Evolutionary conservation across 2,329 filamentous ascomycete genomes (phyloP).

Genomic region (Cladophialophora psammophila): DNA sequence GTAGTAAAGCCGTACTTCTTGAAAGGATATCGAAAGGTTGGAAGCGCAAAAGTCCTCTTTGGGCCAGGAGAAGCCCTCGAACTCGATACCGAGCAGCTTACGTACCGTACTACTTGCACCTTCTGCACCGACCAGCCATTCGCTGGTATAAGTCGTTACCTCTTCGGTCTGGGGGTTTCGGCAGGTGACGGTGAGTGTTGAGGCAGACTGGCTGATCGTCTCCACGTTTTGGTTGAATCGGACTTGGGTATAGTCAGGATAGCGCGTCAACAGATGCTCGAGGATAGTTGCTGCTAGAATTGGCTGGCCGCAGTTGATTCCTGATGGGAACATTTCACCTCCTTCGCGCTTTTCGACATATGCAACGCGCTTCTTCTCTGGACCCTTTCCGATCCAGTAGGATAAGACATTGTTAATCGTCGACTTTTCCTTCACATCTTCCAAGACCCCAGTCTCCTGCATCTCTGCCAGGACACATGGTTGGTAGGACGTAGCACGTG

Average conservation of each 20-base stretch:
- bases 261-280: conserved; percentile 27
- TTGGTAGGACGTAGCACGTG: conserved; percentile 34
- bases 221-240: conserved; percentile 32
- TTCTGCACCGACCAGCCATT: conserved; percentile 32
- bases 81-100: conserved; percentile 26
- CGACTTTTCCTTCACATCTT: conserved; percentile 32
- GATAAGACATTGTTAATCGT: conserved; percentile 32
- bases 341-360: conserved; percentile 44
- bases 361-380: conserved; percentile 31
- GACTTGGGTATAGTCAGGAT: conserved; percentile 26
- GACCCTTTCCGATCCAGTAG: conserved; percentile 33
- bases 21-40: conserved; percentile 32
- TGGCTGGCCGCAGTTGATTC: conserved; percentile 39
- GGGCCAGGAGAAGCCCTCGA: conserved; percentile 35
- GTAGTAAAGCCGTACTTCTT: conserved; percentile 31
- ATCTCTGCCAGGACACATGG: conserved; percentile 33
- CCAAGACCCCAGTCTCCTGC: conserved; percentile 30
- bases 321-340: conserved; percentile 55
- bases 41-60: conserved; percentile 33
- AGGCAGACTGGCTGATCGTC: conserved; percentile 20
- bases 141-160: conserved; percentile 26
- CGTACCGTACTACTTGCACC: conserved; percentile 30
- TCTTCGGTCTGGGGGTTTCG: conserved; percentile 23
- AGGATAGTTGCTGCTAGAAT: conserved; percentile 28
- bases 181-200: conserved; percentile 15